phyloP scores from a whole-genome alignment of 495 filamentous ascomycete species.

The Polyplosphaeria fusca region DNA sequence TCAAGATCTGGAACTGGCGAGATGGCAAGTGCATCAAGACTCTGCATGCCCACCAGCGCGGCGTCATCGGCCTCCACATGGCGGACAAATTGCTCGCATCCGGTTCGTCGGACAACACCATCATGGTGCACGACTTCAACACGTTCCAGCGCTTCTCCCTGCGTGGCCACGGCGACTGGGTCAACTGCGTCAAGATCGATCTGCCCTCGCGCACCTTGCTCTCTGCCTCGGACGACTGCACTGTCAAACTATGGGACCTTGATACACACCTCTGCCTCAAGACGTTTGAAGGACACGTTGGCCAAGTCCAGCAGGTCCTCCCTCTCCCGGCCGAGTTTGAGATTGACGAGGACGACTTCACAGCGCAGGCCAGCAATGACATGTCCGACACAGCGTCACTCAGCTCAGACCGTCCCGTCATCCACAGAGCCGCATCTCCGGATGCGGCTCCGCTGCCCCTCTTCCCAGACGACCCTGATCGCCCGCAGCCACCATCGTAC shows the following conservation, averaged over 20 bases:
- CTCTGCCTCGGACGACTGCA: constrained; percentile 91
- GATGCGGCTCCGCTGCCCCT: constrained; percentile 12
- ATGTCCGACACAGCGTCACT: constrained; percentile 22
- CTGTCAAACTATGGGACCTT: constrained; percentile 88
- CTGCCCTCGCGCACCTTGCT: constrained; percentile 75
- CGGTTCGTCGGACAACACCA: constrained; percentile 80
- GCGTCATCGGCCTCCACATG: constrained; percentile 84
- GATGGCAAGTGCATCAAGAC: constrained; percentile 85
- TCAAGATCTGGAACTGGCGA: constrained; percentile 95
- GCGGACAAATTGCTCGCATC: constrained; percentile 77
- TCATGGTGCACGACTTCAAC: constrained; percentile 92
- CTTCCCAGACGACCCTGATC: constrained; percentile 54
- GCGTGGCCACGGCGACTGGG: constrained; percentile 86
- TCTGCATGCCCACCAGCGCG: constrained; percentile 71
- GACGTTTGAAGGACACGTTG: constrained; percentile 83
- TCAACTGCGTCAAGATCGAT: constrained; percentile 88
- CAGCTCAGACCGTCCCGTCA: constrained; percentile 5
- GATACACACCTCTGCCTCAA: constrained; percentile 74
- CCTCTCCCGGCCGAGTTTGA: constrained; percentile 81
- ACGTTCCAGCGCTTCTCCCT: constrained; percentile 74
- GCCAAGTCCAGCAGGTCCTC: constrained; percentile 88
- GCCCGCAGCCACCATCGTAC: constrained; percentile 74
- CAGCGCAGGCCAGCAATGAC: constrained; percentile 40
- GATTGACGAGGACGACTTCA: constrained; percentile 63
- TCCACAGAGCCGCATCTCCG: neutral